Evolutionary conservation across 257 asterid genomes (phyloP), one percentile per base, ranked within the genome.

Genomic region (Ilex aquifolium): DNA sequence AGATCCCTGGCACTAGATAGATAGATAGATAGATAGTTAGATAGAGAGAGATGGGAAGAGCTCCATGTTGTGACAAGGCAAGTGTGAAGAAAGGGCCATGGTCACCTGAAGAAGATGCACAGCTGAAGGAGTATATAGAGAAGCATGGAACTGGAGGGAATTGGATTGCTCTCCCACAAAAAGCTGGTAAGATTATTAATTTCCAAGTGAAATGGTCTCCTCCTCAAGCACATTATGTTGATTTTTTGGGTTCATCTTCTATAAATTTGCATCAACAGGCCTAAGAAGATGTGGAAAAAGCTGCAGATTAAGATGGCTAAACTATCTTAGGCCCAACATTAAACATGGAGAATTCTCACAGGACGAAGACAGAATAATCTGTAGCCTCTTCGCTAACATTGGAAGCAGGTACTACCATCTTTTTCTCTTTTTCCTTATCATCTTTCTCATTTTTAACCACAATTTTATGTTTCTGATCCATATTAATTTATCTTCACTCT

Each of bases 21-120:
- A 21, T 21, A 21, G 27, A 21, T 21, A 21, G 36, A 60, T 30
- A 44, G 57, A 59, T 57, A 59, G 30, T 64, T 51, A 67, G 11
- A 73, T 50, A 63, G 62, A 66, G 51, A 72, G 76, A 74, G 56
- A 88, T 88, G 96, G 95, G 96, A 63, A 84, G 96, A 77, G 91
- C 88, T 32, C 95, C 95, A 32, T 88, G 96, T 59, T 88, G 95
- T 71, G 96, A 88, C 77, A 88, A 88, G 69, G 88, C 80, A 40
- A 86, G 77, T 71, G 96, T 86, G 79, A 88, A 86, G 85, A 88
- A 66, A 74, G 96, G 96, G 40, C 86, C 96, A 57, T 88, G 96
- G 96, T 88, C 96, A 1, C 91, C 93, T 36, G 96, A 88, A 65
- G 96, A 88, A 84, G 96, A 88, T 67, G 93, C 77, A 2, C 80